Evolutionary conservation across 371 early-diverging fungal species (phyloP).

Genomic region (Dichotomocladium elegans): DNA sequence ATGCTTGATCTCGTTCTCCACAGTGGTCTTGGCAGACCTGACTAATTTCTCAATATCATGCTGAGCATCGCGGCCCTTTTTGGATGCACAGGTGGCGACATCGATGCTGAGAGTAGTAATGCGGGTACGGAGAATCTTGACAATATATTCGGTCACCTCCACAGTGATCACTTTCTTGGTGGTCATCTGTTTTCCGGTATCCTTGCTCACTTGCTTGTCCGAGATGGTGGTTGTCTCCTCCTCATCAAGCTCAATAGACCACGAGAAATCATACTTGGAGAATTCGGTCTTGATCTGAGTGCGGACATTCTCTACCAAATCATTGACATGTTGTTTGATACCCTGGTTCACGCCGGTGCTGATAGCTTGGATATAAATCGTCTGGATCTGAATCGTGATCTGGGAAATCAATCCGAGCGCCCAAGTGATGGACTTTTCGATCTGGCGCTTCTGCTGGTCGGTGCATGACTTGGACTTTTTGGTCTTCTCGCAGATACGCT

Average conservation of each 20-base stretch:
- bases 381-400: background rate
- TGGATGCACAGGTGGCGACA: no score
- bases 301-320: background rate
- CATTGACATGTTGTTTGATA: background rate
- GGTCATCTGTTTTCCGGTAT: background rate
- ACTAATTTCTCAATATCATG: background rate
- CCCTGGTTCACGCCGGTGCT: background rate
- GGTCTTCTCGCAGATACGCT: background rate
- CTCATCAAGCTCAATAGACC: no score
- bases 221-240: no score
- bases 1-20: background rate
- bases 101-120: background rate
- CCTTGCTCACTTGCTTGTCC: background rate
- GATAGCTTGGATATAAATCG: background rate
- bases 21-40: background rate
- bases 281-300: background rate
- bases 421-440: background rate
- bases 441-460: background rate
- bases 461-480: background rate
- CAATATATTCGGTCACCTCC: background rate
- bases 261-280: no score
- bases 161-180: background rate
- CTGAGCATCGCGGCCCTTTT: no score
- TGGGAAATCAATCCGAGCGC: background rate
- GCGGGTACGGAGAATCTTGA: background rate